These are phyloP conservation scores for Ammopiptanthus mongolicus DNA, from an alignment of 306 rosid genomes.

Conservation along the genomic window DNA sequence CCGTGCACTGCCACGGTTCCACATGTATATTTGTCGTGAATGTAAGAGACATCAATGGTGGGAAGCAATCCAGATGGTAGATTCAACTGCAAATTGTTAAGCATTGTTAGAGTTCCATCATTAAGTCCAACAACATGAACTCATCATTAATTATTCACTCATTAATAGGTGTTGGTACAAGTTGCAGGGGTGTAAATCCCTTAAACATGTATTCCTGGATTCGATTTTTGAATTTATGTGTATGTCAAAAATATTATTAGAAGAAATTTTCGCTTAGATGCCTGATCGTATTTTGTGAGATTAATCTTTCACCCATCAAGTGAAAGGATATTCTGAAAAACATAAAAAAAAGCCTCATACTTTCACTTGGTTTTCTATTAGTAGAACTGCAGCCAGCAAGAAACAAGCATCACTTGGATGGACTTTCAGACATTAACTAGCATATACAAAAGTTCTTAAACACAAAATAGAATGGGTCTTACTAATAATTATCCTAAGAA, in stretches of 20 bases:
- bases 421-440: slow-evolving; percentile 2
- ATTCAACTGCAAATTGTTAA: slow-evolving; percentile 59
- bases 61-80: slow-evolving; percentile 67
- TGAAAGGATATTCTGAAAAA: too few relatives aligned
- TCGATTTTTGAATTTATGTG: too few relatives aligned
- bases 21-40: slow-evolving; percentile 39
- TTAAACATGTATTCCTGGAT: too few relatives aligned
- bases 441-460: not conserved
- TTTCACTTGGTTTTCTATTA: slow-evolving; percentile 76
- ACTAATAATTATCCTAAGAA: too few relatives aligned
- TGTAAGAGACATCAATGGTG: slow-evolving; percentile 47
- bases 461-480: slow-evolving; percentile 1
- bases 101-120: slow-evolving; percentile 11
- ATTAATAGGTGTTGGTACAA: too few relatives aligned
- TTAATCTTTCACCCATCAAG: too few relatives aligned
- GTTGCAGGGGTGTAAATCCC: too few relatives aligned
- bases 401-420: slow-evolving; percentile 22
- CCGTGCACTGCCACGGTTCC: slow-evolving; percentile 31
- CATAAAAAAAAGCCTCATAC: slow-evolving; percentile 82
- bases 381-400: slow-evolving; percentile 54
- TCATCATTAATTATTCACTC: slow-evolving; percentile 3
- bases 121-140: slow-evolving; percentile 13
- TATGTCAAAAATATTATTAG: slow-evolving; percentile 13
- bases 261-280: too few relatives aligned
- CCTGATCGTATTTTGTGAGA: too few relatives aligned